Percentiles rank a stretch among this genome's conserved stretches.
phyloP scores from a whole-genome alignment of 768 basidiomycete genomes.

The Tricholoma bakamatsutake region DNA sequence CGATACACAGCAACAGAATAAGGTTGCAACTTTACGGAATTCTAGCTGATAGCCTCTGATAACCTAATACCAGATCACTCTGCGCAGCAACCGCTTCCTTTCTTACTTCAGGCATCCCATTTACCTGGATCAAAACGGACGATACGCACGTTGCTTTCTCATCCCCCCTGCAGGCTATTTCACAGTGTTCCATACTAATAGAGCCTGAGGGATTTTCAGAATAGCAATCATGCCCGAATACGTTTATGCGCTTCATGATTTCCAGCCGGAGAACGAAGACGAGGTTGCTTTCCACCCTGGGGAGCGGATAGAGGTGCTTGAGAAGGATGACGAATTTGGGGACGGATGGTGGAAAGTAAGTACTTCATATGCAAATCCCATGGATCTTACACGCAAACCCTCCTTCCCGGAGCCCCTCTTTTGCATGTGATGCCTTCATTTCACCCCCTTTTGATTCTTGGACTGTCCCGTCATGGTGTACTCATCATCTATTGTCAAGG shows the following conservation, averaged over 20 bases:
- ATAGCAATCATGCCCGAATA: constrained; percentile 63
- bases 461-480: background rate
- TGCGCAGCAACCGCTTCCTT: no score
- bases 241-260: constrained; percentile 86
- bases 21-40: no score
- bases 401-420: background rate
- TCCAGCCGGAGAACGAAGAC: constrained; percentile 89
- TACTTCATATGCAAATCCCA: constrained; percentile 5
- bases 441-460: background rate
- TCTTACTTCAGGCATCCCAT: background rate
- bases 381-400: background rate
- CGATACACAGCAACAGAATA: no score
- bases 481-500: constrained; percentile 41
- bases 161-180: background rate
- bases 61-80: no score
- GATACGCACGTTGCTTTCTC: constrained; percentile 2
- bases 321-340: constrained; percentile 87
- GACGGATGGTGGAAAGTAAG: constrained; percentile 92
- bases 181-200: background rate
- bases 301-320: constrained; percentile 83
- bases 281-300: constrained; percentile 84
- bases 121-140: background rate
- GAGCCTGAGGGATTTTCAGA: background rate
- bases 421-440: background rate
- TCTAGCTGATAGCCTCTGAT: no score